Percentiles rank a stretch among this genome's conserved stretches.
Conservation (phyloP, 257 asterid genomes). For the Solanum sejunctum region DNA sequence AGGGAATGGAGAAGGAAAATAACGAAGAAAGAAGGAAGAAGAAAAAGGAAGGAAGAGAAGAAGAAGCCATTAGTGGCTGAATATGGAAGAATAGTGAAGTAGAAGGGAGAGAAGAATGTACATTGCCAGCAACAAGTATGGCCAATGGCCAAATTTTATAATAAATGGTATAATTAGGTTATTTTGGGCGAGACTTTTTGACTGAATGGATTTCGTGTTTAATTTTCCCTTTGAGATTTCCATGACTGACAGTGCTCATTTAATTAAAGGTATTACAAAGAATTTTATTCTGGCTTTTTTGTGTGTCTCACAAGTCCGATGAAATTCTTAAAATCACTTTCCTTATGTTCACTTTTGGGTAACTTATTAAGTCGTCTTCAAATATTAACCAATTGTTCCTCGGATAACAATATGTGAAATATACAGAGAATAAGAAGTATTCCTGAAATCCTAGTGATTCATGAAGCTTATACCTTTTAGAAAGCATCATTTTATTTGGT, state of each 20-base stretch:
- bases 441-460: not conserved
- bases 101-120: too few species aligned
- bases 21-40: too few species aligned
- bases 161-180: too few species aligned
- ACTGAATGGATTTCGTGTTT: too few species aligned
- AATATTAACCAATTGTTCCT: not conserved
- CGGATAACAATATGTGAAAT: not conserved
- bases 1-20: too few species aligned
- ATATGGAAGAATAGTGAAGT: too few species aligned
- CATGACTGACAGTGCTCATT: not conserved
- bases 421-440: not conserved
- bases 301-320: not conserved
- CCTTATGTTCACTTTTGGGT: not conserved
- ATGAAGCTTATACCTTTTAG: not conserved
- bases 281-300: not conserved
- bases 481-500: not conserved
- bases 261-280: not conserved
- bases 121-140: too few species aligned
- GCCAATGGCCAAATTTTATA: too few species aligned
- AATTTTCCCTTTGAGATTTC: not conserved
- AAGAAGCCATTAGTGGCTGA: too few species aligned
- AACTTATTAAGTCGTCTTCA: not conserved
- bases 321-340: not conserved
- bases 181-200: too few species aligned
- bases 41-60: too few species aligned